Base-by-base conservation (phyloP, 108 stramenopile genomes). In the Aurantiochytrium sp. region DNA sequence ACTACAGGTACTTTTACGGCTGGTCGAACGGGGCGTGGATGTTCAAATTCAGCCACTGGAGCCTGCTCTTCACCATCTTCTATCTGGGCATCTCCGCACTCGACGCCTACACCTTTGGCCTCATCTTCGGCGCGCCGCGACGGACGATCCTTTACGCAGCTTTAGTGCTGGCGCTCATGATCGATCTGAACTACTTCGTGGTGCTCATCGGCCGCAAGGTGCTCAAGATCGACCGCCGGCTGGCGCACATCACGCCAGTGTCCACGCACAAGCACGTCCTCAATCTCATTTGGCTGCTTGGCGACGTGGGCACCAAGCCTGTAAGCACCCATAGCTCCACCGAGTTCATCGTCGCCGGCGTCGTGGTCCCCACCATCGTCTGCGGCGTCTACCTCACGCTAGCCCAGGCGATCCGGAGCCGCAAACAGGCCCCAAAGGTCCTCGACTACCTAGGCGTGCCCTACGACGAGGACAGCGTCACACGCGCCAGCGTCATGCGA, bases 11-110 rank as follows among this genome's bases (percentile, higher is more conserved):
- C 45, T 81, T 81, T 81, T 81, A 81, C 24, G 73, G 73, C 12
- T 81, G 73, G 73, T 27, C 21, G 27, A 48, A 48, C 3, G 73
- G 73, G 8, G 73, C 73, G 39, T 81, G 73, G 73, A 81, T 48
- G 73, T 30, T 81, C 73, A 81, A 81, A 24, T 81, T 81, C 45
- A 81, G 24, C 24, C 73, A 81, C 73, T 81, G 73, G 73, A 48
- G 42, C 42, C 45, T 81, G 21, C 42, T 81, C 45, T 22, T 48
- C 6, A 81, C 73, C 17, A 41, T 81, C 12, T 41, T 48, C 27
- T 81, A 48, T 30, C 73, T 81, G 10, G 73, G 19, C 6, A 12
- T 81, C 21, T 48, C 42, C 73, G 12, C 45, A 6, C 73, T 81
- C 45, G 73, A 81, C 30, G 45, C 27, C 19, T 81, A 30, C 10